phyloP scores from a whole-genome alignment of 495 filamentous ascomycete genomes.

The Trichoderma reesei region DNA sequence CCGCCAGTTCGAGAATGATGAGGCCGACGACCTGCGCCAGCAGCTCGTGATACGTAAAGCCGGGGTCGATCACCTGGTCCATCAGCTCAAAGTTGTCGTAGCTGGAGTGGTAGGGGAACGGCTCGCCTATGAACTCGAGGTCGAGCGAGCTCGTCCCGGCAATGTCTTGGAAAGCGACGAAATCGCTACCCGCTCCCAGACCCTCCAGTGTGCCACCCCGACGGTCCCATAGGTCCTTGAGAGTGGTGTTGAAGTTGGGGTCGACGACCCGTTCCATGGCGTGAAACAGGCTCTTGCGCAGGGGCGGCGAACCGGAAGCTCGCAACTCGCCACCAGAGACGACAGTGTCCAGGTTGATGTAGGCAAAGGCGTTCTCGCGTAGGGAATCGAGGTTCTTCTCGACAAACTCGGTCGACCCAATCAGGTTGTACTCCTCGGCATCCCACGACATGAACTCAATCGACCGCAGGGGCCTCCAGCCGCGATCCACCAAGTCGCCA shows the following conservation, averaged over 20 bases:
- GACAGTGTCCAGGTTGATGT: constrained; percentile 86
- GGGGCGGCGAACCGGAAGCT: constrained; percentile 70
- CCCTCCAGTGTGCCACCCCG: constrained; percentile 52
- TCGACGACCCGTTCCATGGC: constrained; percentile 66
- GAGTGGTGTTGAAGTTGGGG: constrained; percentile 58
- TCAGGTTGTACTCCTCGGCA: constrained; percentile 82
- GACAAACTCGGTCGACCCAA: constrained; percentile 91
- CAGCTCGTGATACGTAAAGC: constrained; percentile 69
- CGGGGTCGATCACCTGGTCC: constrained; percentile 65
- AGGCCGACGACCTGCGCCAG: constrained; percentile 73
- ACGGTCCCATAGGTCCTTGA: constrained; percentile 69
- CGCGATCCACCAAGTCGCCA: constrained; percentile 58
- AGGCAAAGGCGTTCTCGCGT: constrained; percentile 63
- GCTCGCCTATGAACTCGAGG: constrained; percentile 62
- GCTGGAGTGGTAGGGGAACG: constrained; percentile 74
- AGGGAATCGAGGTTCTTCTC: constrained; percentile 80
- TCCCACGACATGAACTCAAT: constrained; percentile 97
- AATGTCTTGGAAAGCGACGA: constrained; percentile 85
- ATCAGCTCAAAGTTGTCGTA: constrained; percentile 90
- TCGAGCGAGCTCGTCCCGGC: constrained; percentile 88
- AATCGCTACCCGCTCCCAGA: constrained; percentile 77
- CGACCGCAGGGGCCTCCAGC: constrained; percentile 85
- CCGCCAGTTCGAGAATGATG: constrained; percentile 75
- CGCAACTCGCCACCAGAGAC: constrained; percentile 64
- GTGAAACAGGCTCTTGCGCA: constrained; percentile 58